phyloP scores from a whole-genome alignment of 768 basidiomycete genomes.

The Tephrocybe sp. region DNA sequence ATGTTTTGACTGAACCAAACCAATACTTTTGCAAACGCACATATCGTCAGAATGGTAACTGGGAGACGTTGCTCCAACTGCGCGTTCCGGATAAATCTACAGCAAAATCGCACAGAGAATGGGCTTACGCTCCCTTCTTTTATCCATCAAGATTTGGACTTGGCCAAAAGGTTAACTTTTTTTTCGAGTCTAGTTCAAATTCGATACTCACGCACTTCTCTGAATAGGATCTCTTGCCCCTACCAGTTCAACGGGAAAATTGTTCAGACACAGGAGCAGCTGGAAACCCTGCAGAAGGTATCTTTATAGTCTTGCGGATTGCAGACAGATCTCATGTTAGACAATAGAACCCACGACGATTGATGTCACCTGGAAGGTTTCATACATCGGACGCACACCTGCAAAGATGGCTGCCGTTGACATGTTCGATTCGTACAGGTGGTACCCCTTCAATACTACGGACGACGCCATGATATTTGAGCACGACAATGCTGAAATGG shows the following conservation, averaged over 20 bases:
- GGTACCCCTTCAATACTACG: slow-evolving; percentile 22
- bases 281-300: neutral
- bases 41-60: slow-evolving; percentile 23
- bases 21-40: slow-evolving; percentile 22
- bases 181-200: too few species aligned
- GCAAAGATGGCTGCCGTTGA: slow-evolving; percentile 22
- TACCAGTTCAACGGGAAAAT: slow-evolving; percentile 30
- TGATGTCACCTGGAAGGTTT: slow-evolving; percentile 32
- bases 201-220: too few species aligned
- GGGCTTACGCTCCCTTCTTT: slow-evolving; percentile 34
- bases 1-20: neutral
- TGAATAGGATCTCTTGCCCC: slow-evolving; percentile 28
- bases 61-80: slow-evolving; percentile 30
- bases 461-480: slow-evolving; percentile 15
- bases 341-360: slow-evolving; percentile 21
- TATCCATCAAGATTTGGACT: slow-evolving; percentile 18
- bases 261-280: slow-evolving; percentile 7
- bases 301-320: too few species aligned
- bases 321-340: too few species aligned
- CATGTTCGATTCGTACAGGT: slow-evolving; percentile 1
- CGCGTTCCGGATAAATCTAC: slow-evolving; percentile 16
- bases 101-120: slow-evolving; percentile 19
- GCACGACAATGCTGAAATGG: slow-evolving; percentile 23
- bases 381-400: slow-evolving; percentile 26
- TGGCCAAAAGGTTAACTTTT: slow-evolving; percentile 26